These are phyloP conservation scores for Lupinus albus DNA, from an alignment of 306 rosid species.

Conservation along the genomic window DNA sequence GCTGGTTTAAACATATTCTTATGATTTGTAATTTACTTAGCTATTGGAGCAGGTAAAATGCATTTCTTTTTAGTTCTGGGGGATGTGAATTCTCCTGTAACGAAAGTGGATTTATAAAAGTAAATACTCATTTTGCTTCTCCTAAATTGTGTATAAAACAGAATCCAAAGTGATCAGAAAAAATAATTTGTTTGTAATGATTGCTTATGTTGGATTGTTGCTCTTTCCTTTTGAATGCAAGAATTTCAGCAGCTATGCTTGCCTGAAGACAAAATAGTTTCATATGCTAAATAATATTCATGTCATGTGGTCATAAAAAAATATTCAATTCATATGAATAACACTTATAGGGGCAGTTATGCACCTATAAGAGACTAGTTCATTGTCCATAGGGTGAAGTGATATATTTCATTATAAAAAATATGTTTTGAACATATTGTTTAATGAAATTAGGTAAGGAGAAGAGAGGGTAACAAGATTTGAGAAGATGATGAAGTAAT, in stretches of 20 bases:
- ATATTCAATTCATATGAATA: no score
- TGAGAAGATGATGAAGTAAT: no score
- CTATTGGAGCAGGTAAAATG: conserved; percentile 54
- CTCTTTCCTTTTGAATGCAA: conserved; percentile 10
- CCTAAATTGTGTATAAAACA: conserved; percentile 59
- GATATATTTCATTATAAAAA: no score
- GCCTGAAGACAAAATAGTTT: conserved; percentile 2
- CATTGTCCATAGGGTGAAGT: no score
- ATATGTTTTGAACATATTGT: background rate
- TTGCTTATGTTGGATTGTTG: conserved; percentile 7
- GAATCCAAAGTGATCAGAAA: conserved; percentile 43
- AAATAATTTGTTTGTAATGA: conserved; percentile 35
- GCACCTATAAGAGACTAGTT: no score
- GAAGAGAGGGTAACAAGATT: no score
- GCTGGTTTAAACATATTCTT: conserved; percentile 39
- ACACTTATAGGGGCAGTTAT: no score
- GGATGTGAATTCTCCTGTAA: conserved; percentile 54
- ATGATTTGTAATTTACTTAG: conserved; percentile 48
- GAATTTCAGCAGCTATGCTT: conserved; percentile 15
- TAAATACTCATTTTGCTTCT: conserved; percentile 46
- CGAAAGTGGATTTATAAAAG: conserved; percentile 42
- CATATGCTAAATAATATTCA: background rate
- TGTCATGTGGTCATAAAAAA: background rate
- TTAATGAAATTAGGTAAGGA: no score
- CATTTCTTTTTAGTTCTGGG: conserved; percentile 39